Base-by-base conservation (phyloP, 192 early-diverging fungal species). In the Coemansia sp. region DNA sequence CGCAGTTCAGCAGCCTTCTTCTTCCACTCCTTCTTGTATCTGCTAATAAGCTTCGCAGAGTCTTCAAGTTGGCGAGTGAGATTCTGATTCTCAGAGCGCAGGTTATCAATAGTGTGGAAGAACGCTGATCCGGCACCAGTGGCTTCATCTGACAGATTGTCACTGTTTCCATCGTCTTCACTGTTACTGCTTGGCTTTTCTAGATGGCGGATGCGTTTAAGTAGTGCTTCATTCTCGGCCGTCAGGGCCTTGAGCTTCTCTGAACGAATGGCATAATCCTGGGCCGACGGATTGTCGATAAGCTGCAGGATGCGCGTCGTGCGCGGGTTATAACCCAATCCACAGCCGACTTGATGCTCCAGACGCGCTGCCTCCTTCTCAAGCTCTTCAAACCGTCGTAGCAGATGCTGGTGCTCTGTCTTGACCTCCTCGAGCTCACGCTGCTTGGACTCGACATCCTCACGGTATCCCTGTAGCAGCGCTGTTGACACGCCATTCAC, bases 211-310 rank as follows among this genome's bases (percentile, higher is more conserved):
- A 80, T 63, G 21, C 64, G 67, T 21, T 65, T 72, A 16, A 92
- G 49, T 19, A 95, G 74, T 2, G 79, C 80, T 4, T 70, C 54
- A 70, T 95, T 95, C 75, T 94, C 94, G 12, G 79, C 78, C 12
- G 64, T 60, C 49, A 95, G 73, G 5, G 84, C 76, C 16, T 89
- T 80, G 6, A 95, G 82, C 61, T 78, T 86, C 14, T 76, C 73
- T 47, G 91, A 83, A n/a, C 90, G 86, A 55, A 92, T 86, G 26
- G 84, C 86, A 52, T 80, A 85, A 57, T 90, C 88, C 16, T 58
- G 70, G 2, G 85, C 69, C 14, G 89, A 85, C 5, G 91, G 93
- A 67, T 92, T 94, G 49, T 92, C 88, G 19, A 82, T 83, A n/a
- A 92, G 72, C 69, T 90, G 83, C 49, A 94, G 76, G 19, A 94